Evolutionary conservation across 495 filamentous ascomycete genomes (phyloP), one percentile per base, ranked within the genome.

Genomic region (Penicillium fimorum): DNA sequence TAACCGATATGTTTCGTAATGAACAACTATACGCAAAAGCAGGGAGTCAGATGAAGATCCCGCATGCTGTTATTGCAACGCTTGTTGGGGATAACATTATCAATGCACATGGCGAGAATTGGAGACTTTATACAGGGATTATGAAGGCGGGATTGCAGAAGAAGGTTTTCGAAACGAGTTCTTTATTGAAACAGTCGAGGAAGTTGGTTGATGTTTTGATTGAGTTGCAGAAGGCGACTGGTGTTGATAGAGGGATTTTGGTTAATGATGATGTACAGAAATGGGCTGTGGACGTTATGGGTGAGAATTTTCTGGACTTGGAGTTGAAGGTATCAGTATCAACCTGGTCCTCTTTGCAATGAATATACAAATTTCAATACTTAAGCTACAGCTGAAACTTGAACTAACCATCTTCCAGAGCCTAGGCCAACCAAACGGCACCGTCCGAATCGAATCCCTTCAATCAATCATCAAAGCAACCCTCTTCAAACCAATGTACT

Each of bases 11-110:
- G 42, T 75, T 82, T 56, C 72, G 72, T n/a, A 67, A 80, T 29
- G 76, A 80, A 42, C 62, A 74, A 24, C 30, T 76, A 0, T 79
- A 71, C 43, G 61, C 63, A 1, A 81, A 81, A 59, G 67, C 65
- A 11, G 77, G 78, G 0, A 78, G 73, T 47, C 72, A 81, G 47
- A 69, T 74, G 35, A 81, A 81, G 69, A 76, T 77, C 5, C 77
- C 75, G 0, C 63, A 74, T 49, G 69, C 70, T 29, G 66, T 77
- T 0, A 62, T 79, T 20, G 75, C 76, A 1, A 57, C 63, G 22
- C 67, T 75, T 1, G 64, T 70, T 2, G 72, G 74, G 0, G 72
- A 72, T 38, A 76, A 76, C 56, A 70, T 77, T 47, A 70, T 76
- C 44, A 67, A 62, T 59, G 55, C 67, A 0, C 70, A 69, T 55